Evolutionary conservation across 257 asterid species (phyloP).

Genomic region (Ehretia macrophylla): DNA sequence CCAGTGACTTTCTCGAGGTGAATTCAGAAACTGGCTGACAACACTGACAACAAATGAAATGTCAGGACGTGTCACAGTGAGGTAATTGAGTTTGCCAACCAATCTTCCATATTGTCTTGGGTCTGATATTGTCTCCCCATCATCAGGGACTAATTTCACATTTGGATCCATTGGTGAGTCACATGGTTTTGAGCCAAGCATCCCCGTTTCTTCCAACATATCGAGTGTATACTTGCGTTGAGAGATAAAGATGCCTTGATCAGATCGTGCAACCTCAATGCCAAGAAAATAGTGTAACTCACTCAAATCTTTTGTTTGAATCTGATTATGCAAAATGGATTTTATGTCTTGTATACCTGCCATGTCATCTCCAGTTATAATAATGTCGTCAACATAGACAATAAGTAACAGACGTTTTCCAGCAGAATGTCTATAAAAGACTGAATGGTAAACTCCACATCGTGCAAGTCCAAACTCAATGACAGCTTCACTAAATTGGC

Average conservation of each 20-base stretch:
- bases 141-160: neutral
- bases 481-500: neutral
- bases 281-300: conserved; percentile 7
- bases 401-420: no score
- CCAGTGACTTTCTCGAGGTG: no score
- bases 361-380: neutral
- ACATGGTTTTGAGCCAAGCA: neutral
- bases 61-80: no score
- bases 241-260: neutral
- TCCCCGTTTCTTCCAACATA: no score
- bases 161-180: conserved; percentile 8
- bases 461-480: neutral
- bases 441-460: neutral
- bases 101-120: neutral
- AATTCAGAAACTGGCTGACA: no score
- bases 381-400: no score
- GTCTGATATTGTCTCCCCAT: neutral
- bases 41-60: no score
- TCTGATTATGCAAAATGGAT: neutral
- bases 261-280: conserved; percentile 9
- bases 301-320: conserved; percentile 7
- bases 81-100: neutral
- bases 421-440: no score
- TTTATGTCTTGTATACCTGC: neutral
- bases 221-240: neutral